Base-by-base conservation (phyloP, 1,284 basidiomycete species). In the Tremellales sp. region DNA sequence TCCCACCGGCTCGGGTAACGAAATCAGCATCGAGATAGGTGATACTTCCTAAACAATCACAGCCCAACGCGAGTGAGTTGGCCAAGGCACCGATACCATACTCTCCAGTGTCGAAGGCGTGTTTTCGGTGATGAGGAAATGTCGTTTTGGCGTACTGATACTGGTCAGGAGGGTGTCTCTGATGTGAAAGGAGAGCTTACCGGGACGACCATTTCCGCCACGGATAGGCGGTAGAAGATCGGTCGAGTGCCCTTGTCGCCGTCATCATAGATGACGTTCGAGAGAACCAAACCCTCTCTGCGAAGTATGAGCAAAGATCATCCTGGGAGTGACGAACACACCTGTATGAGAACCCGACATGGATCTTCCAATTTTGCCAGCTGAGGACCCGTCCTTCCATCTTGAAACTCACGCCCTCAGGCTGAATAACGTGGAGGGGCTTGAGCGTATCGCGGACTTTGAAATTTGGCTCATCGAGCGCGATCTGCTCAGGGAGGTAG, bases 321-420 rank as follows among this genome's bases (percentile, higher is more conserved):
- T 26, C 14, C 7, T 14, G 34, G 22, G 16, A n/a, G 13, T 14
- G 18, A 4, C 32, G 27, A 8, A 47, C 51, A 46, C 24, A 50
- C 54, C 57, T 53, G 46, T 56, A 60, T 35, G 57, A 56, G 50
- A 64, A 64, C 16, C 57, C 59, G 32, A 64, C 45, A 51, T 63
- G 63, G 43, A 62, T 52, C 70, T 54, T 56, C 61, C 61, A 67
- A 43, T 65, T 63, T 44, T 67, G 59, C 66, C 65, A 67, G 18
- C 43, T 49, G 33, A 69, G 50, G 19, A 81, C 79, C 61, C 90
- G 75, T 0, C 90, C 91, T 35, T 83, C 78, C 67, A 94, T 78
- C 71, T 79, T 85, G 78, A 92, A 94, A 58, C 84, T 87, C 18
- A 94, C 90, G 37, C 92, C 91, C 54, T 95, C 86, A 2, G 92